Evolutionary conservation across 805 yeast species (phyloP).

Genomic region (Wickerhamiella kurtzmanii): DNA sequence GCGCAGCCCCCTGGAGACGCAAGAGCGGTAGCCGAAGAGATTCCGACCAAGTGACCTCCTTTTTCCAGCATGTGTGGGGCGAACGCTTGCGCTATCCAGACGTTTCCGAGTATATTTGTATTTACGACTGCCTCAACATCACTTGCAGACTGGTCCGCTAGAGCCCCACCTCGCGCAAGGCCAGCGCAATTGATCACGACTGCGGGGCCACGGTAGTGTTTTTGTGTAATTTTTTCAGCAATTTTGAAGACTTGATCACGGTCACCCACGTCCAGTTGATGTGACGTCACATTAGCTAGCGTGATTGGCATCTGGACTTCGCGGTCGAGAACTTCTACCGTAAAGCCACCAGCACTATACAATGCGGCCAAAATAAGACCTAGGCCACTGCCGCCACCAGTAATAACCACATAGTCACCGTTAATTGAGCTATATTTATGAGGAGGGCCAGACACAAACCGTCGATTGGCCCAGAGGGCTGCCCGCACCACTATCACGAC

Average conservation of each 20-base stretch:
- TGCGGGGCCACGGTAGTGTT: conserved; percentile 70
- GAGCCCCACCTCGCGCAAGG: conserved; percentile 57
- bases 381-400: conserved; percentile 20
- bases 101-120: conserved; percentile 51
- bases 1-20: conserved; percentile 60
- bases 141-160: neutral
- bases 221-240: conserved; percentile 57
- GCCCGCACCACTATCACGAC: neutral
- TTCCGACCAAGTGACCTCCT: conserved; percentile 50
- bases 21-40: conserved; percentile 64
- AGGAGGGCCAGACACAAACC: neutral
- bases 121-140: conserved; percentile 44
- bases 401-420: conserved; percentile 6
- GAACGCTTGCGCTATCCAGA: conserved; percentile 48
- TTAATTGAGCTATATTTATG: neutral
- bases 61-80: conserved; percentile 45
- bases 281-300: conserved; percentile 6
- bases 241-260: conserved; percentile 32
- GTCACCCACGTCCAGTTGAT: conserved; percentile 11
- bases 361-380: conserved; percentile 18
- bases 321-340: conserved; percentile 13
- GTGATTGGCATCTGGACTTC: conserved; percentile 8
- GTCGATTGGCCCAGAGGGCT: neutral
- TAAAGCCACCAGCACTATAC: conserved; percentile 12
- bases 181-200: conserved; percentile 83